Base-by-base conservation (phyloP, 1,284 basidiomycete genomes). In the Melampsora occidentalis region DNA sequence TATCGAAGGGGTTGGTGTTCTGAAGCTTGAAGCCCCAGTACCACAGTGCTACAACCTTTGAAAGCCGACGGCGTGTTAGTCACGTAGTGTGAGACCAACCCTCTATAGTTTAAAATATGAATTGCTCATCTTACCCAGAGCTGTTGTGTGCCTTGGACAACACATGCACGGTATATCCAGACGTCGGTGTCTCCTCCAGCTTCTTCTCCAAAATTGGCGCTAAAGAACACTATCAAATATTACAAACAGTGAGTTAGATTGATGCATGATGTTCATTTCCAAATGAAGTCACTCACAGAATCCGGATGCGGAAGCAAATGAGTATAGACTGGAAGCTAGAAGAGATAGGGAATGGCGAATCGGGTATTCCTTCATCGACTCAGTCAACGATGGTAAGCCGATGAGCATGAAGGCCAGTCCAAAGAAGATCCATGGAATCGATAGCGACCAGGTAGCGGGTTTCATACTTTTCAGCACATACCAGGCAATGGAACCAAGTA, bases 141-240 rank as follows among this genome's bases (percentile, higher is more conserved):
- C 48, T 76, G 73, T 31, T 76, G 76, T 2, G 69, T 71, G 20
- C 69, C 93, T 84, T 95, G 93, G 1, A 96, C 93, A 78, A 94
- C 85, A 82, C 92, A 94, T 25, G 93, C 93, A 71, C 93, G 88
- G 78, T 92, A 83, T 61, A 90, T 91, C 93, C 93, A 96, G 10
- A 93, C 88, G 83, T 96, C 93, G 2, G 93, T 94, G 0, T 92
- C 91, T 69, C 93, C 92, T 81, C 93, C 91, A 46, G 93, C 93
- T 87, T 95, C 93, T 85, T 96, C 93, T 84, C 93, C 93, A 83
- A 95, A 96, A 84, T 96, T 96, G 79, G 94, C 87, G 82, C 93
- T 93, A 81, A 96, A 96, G 87, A 93, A 94, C 77, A 89, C 66
- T 76, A 33, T 22, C 22, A 22, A 20, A 2, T 51, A 35, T 22